Evolutionary conservation across 2,329 filamentous ascomycete genomes (phyloP).

Genomic region (Microcyclospora tardicrescens): DNA sequence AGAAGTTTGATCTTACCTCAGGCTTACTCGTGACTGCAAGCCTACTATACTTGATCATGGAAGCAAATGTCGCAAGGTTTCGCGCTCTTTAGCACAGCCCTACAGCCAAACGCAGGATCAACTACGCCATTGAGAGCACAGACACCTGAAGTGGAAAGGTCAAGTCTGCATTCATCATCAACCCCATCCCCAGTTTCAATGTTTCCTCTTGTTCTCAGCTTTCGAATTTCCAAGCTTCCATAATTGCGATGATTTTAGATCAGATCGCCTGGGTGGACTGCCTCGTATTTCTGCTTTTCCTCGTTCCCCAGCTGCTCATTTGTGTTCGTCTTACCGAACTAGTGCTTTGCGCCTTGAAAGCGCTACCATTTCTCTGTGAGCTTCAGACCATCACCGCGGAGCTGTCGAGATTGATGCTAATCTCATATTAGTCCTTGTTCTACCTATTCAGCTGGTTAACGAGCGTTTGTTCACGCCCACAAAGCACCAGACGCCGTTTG

Average conservation of each 20-base stretch:
- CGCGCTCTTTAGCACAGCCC: no score
- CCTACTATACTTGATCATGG: no score
- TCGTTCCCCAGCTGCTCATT: slow-evolving; percentile 57
- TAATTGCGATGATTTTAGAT: slow-evolving; percentile 51
- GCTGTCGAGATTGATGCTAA: neutral
- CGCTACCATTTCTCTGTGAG: slow-evolving; percentile 58
- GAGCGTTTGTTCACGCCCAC: slow-evolving; percentile 42
- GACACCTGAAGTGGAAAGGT: no score
- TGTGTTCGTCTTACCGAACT: slow-evolving; percentile 52
- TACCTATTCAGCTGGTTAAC: slow-evolving; percentile 46
- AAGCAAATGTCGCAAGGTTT: no score
- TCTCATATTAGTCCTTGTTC: slow-evolving; percentile 36
- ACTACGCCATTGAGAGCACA: no score
- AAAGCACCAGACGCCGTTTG: slow-evolving; percentile 45
- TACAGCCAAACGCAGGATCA: no score
- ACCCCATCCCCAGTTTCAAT: no score
- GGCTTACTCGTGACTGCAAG: no score
- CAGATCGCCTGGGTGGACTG: slow-evolving; percentile 67
- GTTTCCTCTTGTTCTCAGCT: no score
- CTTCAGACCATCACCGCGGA: neutral
- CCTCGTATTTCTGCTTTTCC: slow-evolving; percentile 55
- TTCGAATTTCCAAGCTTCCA: no score
- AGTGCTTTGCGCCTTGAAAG: slow-evolving; percentile 43
- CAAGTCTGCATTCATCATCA: no score
- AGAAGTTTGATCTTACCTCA: no score